Evolutionary conservation across 768 basidiomycete genomes (phyloP), one percentile per base, ranked within the genome.

Genomic region (Trametes villosa): DNA sequence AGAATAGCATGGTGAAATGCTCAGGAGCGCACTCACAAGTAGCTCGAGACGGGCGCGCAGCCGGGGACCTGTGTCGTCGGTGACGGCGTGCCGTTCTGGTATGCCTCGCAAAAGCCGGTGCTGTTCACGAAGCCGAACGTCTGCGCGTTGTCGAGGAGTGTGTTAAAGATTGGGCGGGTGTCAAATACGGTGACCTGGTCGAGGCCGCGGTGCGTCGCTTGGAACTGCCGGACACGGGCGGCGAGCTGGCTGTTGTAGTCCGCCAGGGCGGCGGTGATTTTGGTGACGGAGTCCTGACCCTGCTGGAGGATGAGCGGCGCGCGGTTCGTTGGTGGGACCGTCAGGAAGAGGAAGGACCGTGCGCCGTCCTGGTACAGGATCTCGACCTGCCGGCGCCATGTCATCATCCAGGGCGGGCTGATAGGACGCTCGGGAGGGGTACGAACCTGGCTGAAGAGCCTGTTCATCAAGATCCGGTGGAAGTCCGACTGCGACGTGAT

Each of bases 31-130:
- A 77, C 84, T 75, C 67, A 86, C 86, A 88, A 87, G 68, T 87
- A 87, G 47, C 76, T 86, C 20, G 83, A 84, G 29, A 84, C 86
- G 3, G 86, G 86, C 15, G 84, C 85, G 68, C 84, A 88, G 2
- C 81, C 81, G 8, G 77, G 69, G 13, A 80, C 76, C 71, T 87
- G 83, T 38, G 84, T 85, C n/a, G 80, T 83, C 44, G 53, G 62
- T 9, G 76, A 71, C 6, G 82, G 77, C 0, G 84, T 85, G 11
- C 86, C 86, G 64, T 83, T 84, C 68, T 83, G 72, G 69, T 88
- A 88, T 3, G 80, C 83, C 27, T 77, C 76, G 66, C 85, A 86
- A 58, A 74, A 88, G 3, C 86, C 86, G 1, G 85, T 87, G 1
- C 74, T 65, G 55, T 88, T 86, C 26, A 82, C 79, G 57, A 84